Evolutionary conservation across 345 rosid species (phyloP).

Genomic region (Salix viminalis): DNA sequence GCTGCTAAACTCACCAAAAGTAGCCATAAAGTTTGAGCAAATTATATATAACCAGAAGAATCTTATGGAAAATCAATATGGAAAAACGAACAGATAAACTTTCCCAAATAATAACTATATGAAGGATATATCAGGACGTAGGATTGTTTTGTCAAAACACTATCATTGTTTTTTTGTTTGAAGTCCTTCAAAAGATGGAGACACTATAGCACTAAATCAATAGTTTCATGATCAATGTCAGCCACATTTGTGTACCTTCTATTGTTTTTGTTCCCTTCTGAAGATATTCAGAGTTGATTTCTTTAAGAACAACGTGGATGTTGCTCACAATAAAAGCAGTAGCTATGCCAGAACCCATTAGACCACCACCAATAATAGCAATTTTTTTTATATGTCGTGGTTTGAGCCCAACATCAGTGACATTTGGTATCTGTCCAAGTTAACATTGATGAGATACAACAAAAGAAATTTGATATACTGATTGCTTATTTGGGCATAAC

Average conservation of each 20-base stretch:
- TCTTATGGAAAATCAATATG: too few species aligned
- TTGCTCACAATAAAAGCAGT: slow-evolving; percentile 68
- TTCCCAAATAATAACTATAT: too few species aligned
- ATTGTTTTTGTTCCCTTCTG: slow-evolving; percentile 64
- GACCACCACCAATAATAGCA: slow-evolving; percentile 96
- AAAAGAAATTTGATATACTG: background rate
- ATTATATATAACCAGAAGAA: too few species aligned
- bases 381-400: slow-evolving; percentile 73
- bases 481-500: background rate
- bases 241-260: slow-evolving; percentile 47
- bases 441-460: background rate
- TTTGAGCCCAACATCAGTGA: slow-evolving; percentile 81
- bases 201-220: background rate
- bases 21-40: too few species aligned
- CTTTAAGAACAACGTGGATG: slow-evolving; percentile 75
- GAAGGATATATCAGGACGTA: too few species aligned
- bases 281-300: slow-evolving; percentile 79
- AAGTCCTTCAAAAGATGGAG: background rate
- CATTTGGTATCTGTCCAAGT: slow-evolving; percentile 72
- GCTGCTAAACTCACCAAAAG: too few species aligned
- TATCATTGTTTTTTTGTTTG: too few species aligned
- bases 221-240: background rate
- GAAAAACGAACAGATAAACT: too few species aligned
- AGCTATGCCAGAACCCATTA: slow-evolving; percentile 97
- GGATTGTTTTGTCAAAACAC: too few species aligned